Base-by-base conservation (phyloP, 2,329 filamentous ascomycete genomes). In the Fusarium incarnatum region DNA sequence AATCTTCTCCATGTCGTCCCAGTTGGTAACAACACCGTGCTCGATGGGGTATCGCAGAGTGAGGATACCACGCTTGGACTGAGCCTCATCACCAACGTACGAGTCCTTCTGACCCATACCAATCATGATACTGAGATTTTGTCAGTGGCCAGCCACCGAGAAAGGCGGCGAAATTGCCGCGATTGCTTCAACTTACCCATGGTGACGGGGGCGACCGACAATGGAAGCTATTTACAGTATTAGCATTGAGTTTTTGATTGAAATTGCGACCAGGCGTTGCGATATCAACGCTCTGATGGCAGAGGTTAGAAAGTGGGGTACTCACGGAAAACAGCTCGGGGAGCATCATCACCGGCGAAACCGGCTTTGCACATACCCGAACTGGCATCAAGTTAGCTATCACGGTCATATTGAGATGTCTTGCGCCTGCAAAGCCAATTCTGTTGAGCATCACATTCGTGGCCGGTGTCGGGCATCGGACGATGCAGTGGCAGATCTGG, bases 291-390 rank as follows among this genome's bases (percentile, higher is more conserved):
- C 40, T 67, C 65, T 70, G 60, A 62, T 70, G 57, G 63, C 67
- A 53, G 44, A 56, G 56, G 50, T 48, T 61, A 53, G 53, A 75
- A 77, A 77, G 77, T 75, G 81, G 82, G 81, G 80, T 78, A 80
- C 95, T 97, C 92, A 98, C 95, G 96, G 91, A 99, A 99, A 84
- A 99, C 96, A 87, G 96, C 96, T 91, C 96, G 92, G 84, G 96
- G 96, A 87, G 96, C 96, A 92, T 99, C 96, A 83, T 99, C 96
- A 94, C 96, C 96, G 89, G 96, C 96, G 88, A 99, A 99, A 94
- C 96, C 96, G 92, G 96, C 96, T 90, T 99, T 99, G 89, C 96
- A 99, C 96, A 99, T 98, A 91, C 96, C 96, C 87, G 96, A 98
- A 92, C 95, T 98, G 84, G 73, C 80, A 65, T 75, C 60, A 75